Evolutionary conservation across 2,329 filamentous ascomycete species (phyloP).

Genomic region (Pseudogymnoascus sp.): DNA sequence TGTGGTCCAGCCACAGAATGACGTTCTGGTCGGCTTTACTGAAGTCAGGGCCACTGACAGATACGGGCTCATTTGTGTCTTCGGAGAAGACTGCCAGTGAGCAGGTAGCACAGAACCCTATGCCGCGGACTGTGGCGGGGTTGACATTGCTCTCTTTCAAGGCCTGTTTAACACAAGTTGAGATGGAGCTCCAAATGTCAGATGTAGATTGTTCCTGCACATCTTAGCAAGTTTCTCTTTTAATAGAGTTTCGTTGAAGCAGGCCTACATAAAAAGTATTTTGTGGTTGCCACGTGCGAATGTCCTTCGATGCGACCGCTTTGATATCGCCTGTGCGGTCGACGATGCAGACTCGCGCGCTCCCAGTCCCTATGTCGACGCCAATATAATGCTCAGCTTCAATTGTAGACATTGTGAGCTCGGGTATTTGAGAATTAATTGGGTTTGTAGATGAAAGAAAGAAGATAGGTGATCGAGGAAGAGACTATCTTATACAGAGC

Average conservation of each 20-base stretch:
- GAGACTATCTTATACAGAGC: neutral
- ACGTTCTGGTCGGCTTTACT: conserved; percentile 85
- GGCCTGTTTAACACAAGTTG: conserved; percentile 74
- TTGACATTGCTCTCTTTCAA: conserved; percentile 75
- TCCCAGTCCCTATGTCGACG: conserved; percentile 93
- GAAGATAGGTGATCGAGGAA: neutral
- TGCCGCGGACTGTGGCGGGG: conserved; percentile 67
- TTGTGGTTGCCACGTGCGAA: conserved; percentile 72
- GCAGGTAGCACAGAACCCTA: conserved; percentile 98
- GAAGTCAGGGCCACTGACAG: conserved; percentile 85
- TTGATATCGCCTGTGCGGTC: conserved; percentile 84
- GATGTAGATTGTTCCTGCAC: conserved; percentile 88
- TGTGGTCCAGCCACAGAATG: conserved; percentile 94
- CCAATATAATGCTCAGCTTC: conserved; percentile 60
- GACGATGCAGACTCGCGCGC: conserved; percentile 91
- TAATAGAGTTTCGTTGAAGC: conserved; percentile 17
- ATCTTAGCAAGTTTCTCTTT: neutral
- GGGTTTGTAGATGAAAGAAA: neutral
- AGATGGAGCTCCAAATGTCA: conserved; percentile 95
- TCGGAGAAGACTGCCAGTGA: conserved; percentile 84
- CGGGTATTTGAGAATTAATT: neutral
- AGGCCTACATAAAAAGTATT: conserved; percentile 60
- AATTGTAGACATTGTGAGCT: neutral
- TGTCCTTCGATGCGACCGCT: conserved; percentile 62
- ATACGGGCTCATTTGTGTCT: conserved; percentile 82